These are phyloP conservation scores for Calonectria crousiana DNA, from an alignment of 2,329 filamentous ascomycete genomes.

Conservation along the genomic window DNA sequence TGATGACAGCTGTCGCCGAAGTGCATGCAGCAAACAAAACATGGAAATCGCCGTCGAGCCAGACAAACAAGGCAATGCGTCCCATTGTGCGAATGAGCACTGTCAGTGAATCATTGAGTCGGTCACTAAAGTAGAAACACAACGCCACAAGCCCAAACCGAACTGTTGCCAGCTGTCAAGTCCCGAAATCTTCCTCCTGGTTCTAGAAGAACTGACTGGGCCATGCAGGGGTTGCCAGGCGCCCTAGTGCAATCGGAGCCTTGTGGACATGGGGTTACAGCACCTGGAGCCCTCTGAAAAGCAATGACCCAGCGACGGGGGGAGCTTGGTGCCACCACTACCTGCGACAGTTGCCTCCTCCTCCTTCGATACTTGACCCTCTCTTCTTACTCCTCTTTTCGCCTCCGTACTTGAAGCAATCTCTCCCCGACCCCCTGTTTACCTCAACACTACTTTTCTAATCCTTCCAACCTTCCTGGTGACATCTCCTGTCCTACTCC, in stretches of 20 bases:
- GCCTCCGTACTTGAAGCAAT: slow-evolving; percentile 10
- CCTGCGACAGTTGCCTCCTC: slow-evolving; percentile 15
- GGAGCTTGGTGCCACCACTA: slow-evolving; percentile 14
- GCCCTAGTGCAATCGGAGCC: slow-evolving; percentile 8
- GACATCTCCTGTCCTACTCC: slow-evolving; percentile 27
- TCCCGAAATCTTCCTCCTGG: slow-evolving; percentile 40
- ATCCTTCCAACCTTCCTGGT: slow-evolving; percentile 11
- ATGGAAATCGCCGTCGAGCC: background rate
- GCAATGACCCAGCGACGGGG: slow-evolving; percentile 6
- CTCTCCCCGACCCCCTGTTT: slow-evolving; percentile 1
- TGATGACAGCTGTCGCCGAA: slow-evolving; percentile 20
- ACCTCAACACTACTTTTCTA: slow-evolving; percentile 8
- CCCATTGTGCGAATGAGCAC: background rate
- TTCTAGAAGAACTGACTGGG: slow-evolving; percentile 43
- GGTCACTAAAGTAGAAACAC: background rate
- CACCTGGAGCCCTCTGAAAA: slow-evolving; percentile 22
- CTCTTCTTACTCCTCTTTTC: slow-evolving; percentile 21
- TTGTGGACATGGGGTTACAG: slow-evolving; percentile 19
- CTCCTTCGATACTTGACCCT: slow-evolving; percentile 11
- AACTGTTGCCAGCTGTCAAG: slow-evolving; percentile 19
- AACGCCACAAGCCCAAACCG: background rate
- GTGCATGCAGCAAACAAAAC: slow-evolving; percentile 13
- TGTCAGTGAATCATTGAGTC: background rate
- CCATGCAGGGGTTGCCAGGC: slow-evolving; percentile 41
- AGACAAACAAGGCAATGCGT: background rate